Percentiles rank a stretch among this genome's conserved stretches.
These are phyloP conservation scores for Sequoiadendron giganteum DNA, from an alignment of 75 land plant genomes.

Conservation along the genomic window DNA sequence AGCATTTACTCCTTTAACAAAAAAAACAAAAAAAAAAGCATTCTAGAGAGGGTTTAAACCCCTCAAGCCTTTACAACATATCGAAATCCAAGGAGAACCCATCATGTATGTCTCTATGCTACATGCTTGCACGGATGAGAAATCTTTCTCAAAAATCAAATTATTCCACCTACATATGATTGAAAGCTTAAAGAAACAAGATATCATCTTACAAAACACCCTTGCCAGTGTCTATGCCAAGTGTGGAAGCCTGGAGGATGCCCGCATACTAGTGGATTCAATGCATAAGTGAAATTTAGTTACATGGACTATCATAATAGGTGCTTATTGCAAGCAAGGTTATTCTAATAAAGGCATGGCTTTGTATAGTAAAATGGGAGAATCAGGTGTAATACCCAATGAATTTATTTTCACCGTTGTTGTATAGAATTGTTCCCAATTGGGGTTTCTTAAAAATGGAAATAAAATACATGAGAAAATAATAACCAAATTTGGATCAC, in stretches of 20 bases:
- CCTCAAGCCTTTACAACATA: not conserved
- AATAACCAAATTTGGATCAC: not conserved
- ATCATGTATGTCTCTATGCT: not conserved
- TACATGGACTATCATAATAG: constrained; percentile 37
- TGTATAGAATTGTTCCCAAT: constrained; percentile 28
- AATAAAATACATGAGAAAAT: constrained; percentile 23
- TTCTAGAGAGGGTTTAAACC: not conserved
- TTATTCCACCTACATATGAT: not conserved
- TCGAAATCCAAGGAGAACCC: not conserved
- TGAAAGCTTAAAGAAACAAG: not conserved
- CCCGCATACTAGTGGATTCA: constrained; percentile 26
- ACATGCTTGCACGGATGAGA: not conserved
- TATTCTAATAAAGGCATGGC: constrained; percentile 25
- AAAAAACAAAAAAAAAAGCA: not conserved
- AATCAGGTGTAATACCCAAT: constrained; percentile 24
- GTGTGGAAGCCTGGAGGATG: constrained; percentile 13
- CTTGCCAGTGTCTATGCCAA: constrained; percentile 19
- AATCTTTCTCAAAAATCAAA: not conserved
- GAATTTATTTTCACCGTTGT: constrained; percentile 32
- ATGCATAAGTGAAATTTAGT: constrained; percentile 34
- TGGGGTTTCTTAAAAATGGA: constrained; percentile 26
- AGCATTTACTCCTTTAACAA: too few relatives aligned
- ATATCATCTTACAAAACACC: constrained; percentile 21
- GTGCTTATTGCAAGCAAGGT: constrained; percentile 30
- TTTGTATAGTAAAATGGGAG: constrained; percentile 30